These are phyloP conservation scores for Plenodomus tracheiphilus DNA, from an alignment of 2,329 filamentous ascomycete genomes.

Conservation along the genomic window DNA sequence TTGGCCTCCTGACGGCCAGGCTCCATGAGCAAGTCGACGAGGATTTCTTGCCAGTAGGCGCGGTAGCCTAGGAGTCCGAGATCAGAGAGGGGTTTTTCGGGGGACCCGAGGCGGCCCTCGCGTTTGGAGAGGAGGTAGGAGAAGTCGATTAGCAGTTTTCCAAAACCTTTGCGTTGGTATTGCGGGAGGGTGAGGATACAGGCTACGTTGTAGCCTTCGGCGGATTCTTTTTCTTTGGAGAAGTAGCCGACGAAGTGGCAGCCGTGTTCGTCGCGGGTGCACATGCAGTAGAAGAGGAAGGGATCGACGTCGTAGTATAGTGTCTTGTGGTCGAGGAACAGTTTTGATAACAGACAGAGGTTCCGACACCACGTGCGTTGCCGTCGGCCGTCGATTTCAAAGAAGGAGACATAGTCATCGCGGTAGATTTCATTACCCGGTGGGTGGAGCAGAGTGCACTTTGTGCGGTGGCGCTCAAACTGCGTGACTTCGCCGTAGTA, in stretches of 20 bases:
- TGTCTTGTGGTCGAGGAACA: slow-evolving; percentile 97
- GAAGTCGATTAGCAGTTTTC: slow-evolving; percentile 91
- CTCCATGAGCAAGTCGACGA: slow-evolving; percentile 80
- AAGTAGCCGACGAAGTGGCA: slow-evolving; percentile 99
- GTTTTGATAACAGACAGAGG: slow-evolving; percentile 88
- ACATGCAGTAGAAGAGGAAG: slow-evolving; percentile 99
- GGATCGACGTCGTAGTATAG: slow-evolving; percentile 99
- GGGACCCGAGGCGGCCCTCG: slow-evolving; percentile 91
- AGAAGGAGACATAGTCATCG: slow-evolving; percentile 91
- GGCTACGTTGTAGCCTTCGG: slow-evolving; percentile 95
- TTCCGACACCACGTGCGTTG: slow-evolving; percentile 98
- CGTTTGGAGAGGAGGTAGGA: slow-evolving; percentile 96
- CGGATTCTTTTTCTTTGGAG: slow-evolving; percentile 96
- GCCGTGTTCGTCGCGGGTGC: slow-evolving; percentile 81
- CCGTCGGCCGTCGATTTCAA: slow-evolving; percentile 92
- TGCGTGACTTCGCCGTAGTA: slow-evolving; percentile 85
- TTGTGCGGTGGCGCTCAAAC: slow-evolving; percentile 82
- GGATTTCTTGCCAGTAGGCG: slow-evolving; percentile 96
- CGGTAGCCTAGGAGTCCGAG: slow-evolving; percentile 90
- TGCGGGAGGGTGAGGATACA: slow-evolving; percentile 97
- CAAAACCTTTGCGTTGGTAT: slow-evolving; percentile 93
- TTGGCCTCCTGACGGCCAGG: slow-evolving; percentile 68
- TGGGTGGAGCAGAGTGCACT: slow-evolving; percentile 89
- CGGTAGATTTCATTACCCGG: slow-evolving; percentile 98
- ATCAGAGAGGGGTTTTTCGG: slow-evolving; percentile 95